These are phyloP conservation scores for Cylindrodendrum hubeiense DNA, from an alignment of 2,329 filamentous ascomycete species.

Conservation along the genomic window DNA sequence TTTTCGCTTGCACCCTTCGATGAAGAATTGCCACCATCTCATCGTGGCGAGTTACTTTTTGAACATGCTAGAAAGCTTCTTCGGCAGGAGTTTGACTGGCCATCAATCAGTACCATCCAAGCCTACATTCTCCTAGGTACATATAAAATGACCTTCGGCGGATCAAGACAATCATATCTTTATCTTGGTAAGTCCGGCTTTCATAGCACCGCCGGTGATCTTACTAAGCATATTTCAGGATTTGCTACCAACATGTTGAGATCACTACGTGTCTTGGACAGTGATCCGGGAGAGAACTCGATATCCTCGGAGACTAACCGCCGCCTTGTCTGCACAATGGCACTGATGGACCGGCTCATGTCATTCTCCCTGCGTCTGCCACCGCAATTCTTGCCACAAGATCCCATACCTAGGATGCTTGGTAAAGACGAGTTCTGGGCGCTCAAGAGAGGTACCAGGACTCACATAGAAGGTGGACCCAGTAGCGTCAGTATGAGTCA, in stretches of 20 bases:
- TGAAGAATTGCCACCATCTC: not conserved
- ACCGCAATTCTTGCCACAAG: not conserved
- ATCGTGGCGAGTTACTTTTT: conserved; percentile 5
- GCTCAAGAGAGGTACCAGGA: not conserved
- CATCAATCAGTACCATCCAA: conserved; percentile 5
- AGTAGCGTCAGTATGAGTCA: not conserved
- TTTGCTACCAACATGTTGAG: not conserved
- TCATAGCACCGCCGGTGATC: not conserved
- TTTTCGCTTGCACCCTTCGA: conserved; percentile 13
- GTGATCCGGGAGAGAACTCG: not conserved
- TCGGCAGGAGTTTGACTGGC: conserved; percentile 5
- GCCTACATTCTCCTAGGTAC: conserved; percentile 5
- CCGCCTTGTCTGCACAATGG: not conserved
- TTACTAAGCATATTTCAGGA: not conserved
- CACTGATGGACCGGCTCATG: not conserved
- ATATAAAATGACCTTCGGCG: conserved; percentile 11
- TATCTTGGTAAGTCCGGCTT: not conserved
- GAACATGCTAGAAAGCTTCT: not conserved
- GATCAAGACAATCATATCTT: conserved; percentile 4
- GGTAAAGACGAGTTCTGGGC: not conserved
- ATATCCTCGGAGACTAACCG: not conserved
- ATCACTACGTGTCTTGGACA: not conserved
- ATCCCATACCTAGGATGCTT: not conserved
- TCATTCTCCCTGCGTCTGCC: not conserved
- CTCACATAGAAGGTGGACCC: not conserved